Evolutionary conservation across 768 basidiomycete genomes (phyloP).

Genomic region (Leccinum broughii): DNA sequence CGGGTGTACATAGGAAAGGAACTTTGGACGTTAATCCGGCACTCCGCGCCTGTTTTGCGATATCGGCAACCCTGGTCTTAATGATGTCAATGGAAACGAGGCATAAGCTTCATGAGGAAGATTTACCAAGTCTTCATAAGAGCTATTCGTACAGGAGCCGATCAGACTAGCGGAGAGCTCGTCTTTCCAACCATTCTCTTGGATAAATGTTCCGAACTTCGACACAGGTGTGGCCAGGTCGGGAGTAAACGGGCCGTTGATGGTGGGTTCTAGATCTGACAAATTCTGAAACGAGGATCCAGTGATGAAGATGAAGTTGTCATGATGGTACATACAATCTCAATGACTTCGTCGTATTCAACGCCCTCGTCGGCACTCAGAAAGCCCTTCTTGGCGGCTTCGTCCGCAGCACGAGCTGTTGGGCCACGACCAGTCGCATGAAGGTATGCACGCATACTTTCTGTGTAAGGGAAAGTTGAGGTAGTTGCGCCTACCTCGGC

Average conservation of each 20-base stretch:
- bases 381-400: constrained; percentile 76
- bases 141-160: constrained; percentile 99
- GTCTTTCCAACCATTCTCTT: constrained; percentile 90
- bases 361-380: constrained; percentile 81
- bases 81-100: constrained; percentile 5
- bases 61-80: constrained; percentile 87
- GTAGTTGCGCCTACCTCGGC: constrained; percentile 99
- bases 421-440: constrained; percentile 84
- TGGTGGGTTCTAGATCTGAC: constrained; percentile 84
- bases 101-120: neutral
- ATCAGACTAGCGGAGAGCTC: constrained; percentile 90
- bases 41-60: constrained; percentile 85
- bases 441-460: constrained; percentile 87
- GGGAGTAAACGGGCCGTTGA: constrained; percentile 98
- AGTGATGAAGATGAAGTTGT: neutral
- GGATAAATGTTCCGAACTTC: constrained; percentile 76
- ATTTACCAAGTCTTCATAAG: constrained; percentile 90
- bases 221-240: constrained; percentile 94
- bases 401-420: constrained; percentile 85
- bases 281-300: constrained; percentile 59
- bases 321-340: constrained; percentile 63
- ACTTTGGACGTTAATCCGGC: constrained; percentile 82
- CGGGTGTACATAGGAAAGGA: constrained; percentile 86
- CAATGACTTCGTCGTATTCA: constrained; percentile 93
- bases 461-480: constrained; percentile 94